Percentiles rank a stretch among this genome's conserved stretches.
Evolutionary conservation across 108 stramenopile genomes (phyloP).

Genomic region (Schizochytrium sp.): DNA sequence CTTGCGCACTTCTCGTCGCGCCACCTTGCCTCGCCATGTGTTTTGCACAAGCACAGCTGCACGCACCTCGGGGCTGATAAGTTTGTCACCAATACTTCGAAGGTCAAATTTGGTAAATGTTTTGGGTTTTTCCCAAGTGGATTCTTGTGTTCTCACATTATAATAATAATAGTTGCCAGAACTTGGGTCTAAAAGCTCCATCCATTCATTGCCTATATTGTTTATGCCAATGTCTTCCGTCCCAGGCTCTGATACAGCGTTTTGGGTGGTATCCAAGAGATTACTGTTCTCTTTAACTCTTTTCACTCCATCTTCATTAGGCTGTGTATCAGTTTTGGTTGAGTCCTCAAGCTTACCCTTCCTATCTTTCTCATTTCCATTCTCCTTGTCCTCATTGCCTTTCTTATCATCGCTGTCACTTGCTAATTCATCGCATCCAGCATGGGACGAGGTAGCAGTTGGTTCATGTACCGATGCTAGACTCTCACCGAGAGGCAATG

Average conservation of each 20-base stretch:
- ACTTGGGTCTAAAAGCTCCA: not conserved
- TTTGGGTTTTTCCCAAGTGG: not conserved
- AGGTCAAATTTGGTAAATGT: not conserved
- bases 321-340: too few species aligned
- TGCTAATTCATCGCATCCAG: too few species aligned
- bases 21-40: not conserved
- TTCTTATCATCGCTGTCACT: too few species aligned
- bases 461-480: not conserved
- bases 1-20: conserved; percentile 15
- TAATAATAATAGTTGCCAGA: conserved; percentile 1
- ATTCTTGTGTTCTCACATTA: not conserved
- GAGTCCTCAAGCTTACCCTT: too few species aligned
- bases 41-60: conserved; percentile 40
- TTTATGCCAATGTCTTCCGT: not conserved
- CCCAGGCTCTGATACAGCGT: not conserved
- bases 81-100: not conserved
- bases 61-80: conserved; percentile 35
- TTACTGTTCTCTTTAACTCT: not conserved
- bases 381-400: too few species aligned
- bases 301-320: not conserved
- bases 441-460: too few species aligned
- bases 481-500: not conserved
- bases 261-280: not conserved
- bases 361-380: too few species aligned
- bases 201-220: not conserved